Percentiles rank a stretch among this genome's conserved stretches.
Conservation (phyloP, 176 grass and related monocot species). For the Zea mays region Zm-B73-REFERENCE-NAM-5.0 NC_050097.1:76092001-76092500, state of each 20-base stretch:
- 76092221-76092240: conserved; percentile 32
- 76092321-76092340: conserved; percentile 92
- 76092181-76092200: conserved; percentile 85
- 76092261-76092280: conserved; percentile 1
- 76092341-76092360: conserved; percentile 67
- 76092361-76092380: conserved; percentile 67
- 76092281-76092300: conserved; percentile 39
- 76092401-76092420: conserved; percentile 48
- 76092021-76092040: not conserved
- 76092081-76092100: not conserved
- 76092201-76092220: conserved; percentile 79
- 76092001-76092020: not conserved
- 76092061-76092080: not conserved
- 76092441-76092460: conserved; percentile 23
- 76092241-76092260: conserved; percentile 9
- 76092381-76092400: conserved; percentile 80
- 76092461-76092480: conserved; percentile 74
- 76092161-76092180: conserved; percentile 94
- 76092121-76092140: conserved; percentile 26
- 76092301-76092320: conserved; percentile 85
- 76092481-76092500: conserved; percentile 77
- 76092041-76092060: not conserved
- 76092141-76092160: conserved; percentile 40
- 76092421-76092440: conserved; percentile 23
- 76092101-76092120: not conserved